Conservation (phyloP, 2,329 filamentous ascomycete genomes). For the Tolypocladium nubicola region DNA sequence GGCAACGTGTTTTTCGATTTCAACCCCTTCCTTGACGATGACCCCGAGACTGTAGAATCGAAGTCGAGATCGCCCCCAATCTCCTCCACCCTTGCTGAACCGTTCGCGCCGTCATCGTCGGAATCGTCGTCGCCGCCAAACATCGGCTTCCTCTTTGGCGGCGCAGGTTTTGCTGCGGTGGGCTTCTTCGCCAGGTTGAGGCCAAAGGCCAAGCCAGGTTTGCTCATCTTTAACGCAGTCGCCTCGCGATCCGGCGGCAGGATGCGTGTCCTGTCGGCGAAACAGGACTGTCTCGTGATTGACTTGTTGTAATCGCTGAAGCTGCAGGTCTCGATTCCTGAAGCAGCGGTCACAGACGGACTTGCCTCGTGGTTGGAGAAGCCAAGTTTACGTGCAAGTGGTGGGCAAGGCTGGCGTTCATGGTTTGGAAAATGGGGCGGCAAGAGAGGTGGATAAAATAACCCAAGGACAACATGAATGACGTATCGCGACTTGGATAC, state of each 20-base stretch:
- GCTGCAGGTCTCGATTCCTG: background rate
- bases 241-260: background rate
- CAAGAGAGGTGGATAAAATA: background rate
- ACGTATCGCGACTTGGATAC: background rate
- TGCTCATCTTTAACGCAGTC: slow-evolving; percentile 28
- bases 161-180: slow-evolving; percentile 34
- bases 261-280: background rate
- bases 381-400: background rate
- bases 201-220: slow-evolving; percentile 40
- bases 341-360: background rate
- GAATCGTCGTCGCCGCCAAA: slow-evolving; percentile 49
- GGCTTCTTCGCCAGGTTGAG: slow-evolving; percentile 52
- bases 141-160: slow-evolving; percentile 41
- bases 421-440: background rate
- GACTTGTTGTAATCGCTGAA: background rate
- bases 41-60: slow-evolving; percentile 11
- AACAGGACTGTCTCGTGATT: background rate
- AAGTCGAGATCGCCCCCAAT: slow-evolving; percentile 55
- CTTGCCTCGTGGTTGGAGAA: background rate
- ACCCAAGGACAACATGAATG: background rate
- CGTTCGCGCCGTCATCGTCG: slow-evolving; percentile 34
- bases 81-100: slow-evolving; percentile 34
- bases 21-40: slow-evolving; percentile 18
- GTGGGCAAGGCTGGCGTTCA: background rate
- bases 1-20: slow-evolving; percentile 23